Conservation (phyloP, 1,284 basidiomycete genomes). For the Termitomyces sp. region DNA sequence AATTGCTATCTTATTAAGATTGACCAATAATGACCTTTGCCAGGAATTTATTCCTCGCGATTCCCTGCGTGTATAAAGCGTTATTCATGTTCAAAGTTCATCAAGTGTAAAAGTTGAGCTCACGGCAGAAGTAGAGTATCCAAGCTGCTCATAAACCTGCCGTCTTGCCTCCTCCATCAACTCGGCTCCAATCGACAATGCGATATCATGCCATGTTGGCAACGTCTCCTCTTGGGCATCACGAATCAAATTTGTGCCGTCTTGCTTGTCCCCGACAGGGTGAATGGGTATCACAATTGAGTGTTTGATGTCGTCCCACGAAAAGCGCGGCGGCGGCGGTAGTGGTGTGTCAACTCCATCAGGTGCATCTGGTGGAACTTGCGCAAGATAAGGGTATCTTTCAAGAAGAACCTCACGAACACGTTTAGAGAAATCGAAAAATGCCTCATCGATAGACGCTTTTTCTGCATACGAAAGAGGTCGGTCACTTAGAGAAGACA, state of each 20-base stretch:
- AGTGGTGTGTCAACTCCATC: slow-evolving; percentile 77
- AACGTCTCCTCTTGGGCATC: slow-evolving; percentile 29
- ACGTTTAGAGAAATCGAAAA: slow-evolving; percentile 82
- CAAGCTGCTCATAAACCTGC: slow-evolving; percentile 69
- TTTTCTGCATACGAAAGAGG: slow-evolving; percentile 51
- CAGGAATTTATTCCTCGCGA: slow-evolving; percentile 90
- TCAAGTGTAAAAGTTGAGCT: slow-evolving; percentile 21
- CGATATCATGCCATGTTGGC: slow-evolving; percentile 87
- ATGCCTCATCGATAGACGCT: slow-evolving; percentile 81
- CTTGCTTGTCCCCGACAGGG: slow-evolving; percentile 22
- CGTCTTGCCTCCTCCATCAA: slow-evolving; percentile 75
- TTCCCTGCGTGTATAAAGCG: slow-evolving; percentile 52
- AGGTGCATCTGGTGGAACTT: slow-evolving; percentile 64
- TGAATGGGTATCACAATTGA: slow-evolving; percentile 71
- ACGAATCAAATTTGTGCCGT: not conserved
- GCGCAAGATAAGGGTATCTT: slow-evolving; percentile 72
- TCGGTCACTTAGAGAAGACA: not conserved
- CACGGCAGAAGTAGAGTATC: slow-evolving; percentile 93
- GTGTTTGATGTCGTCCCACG: slow-evolving; percentile 67
- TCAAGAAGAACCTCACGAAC: slow-evolving; percentile 70
- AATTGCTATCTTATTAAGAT: not conserved
- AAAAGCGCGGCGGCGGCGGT: slow-evolving; percentile 67
- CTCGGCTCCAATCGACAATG: slow-evolving; percentile 84
- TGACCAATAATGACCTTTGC: slow-evolving; percentile 63
- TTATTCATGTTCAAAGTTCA: not conserved